Conservation (phyloP, 805 yeast species). For the Torulaspora franciscae region DNA sequence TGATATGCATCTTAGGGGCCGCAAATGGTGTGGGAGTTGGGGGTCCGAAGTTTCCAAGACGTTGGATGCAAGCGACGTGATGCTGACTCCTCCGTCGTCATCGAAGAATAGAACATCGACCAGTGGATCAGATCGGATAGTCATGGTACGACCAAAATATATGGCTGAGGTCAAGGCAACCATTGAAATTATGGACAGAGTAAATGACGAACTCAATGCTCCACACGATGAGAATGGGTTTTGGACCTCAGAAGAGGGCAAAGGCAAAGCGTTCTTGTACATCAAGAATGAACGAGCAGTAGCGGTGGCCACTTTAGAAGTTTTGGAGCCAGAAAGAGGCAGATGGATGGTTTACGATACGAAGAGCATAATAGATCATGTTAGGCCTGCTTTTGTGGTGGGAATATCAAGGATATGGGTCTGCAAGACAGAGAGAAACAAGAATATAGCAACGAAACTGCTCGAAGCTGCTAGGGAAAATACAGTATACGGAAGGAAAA, state of each 20-base stretch:
- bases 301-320: conserved; percentile 53
- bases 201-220: conserved; percentile 58
- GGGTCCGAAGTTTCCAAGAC: conserved; percentile 23
- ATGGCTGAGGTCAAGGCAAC: conserved; percentile 35
- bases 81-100: conserved; percentile 16
- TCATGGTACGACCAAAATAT: conserved; percentile 36
- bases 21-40: conserved; percentile 43
- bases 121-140: conserved; percentile 29
- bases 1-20: conserved; percentile 44
- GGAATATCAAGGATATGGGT: conserved; percentile 52
- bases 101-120: conserved; percentile 2
- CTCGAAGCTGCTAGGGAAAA: conserved; percentile 42
- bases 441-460: conserved; percentile 46
- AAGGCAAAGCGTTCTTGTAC: conserved; percentile 49
- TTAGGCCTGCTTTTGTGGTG: conserved; percentile 37
- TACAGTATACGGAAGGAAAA: conserved; percentile 46
- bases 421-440: conserved; percentile 41
- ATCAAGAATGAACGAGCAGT: conserved; percentile 45
- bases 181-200: conserved; percentile 45
- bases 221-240: conserved; percentile 43
- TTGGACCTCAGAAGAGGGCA: conserved; percentile 30
- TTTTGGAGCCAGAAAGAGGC: conserved; percentile 36
- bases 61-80: neutral
- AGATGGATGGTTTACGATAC: conserved; percentile 58
- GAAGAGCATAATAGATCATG: conserved; percentile 47